Base-by-base conservation (phyloP, 768 basidiomycete genomes). In the Phaffia australis region DNA sequence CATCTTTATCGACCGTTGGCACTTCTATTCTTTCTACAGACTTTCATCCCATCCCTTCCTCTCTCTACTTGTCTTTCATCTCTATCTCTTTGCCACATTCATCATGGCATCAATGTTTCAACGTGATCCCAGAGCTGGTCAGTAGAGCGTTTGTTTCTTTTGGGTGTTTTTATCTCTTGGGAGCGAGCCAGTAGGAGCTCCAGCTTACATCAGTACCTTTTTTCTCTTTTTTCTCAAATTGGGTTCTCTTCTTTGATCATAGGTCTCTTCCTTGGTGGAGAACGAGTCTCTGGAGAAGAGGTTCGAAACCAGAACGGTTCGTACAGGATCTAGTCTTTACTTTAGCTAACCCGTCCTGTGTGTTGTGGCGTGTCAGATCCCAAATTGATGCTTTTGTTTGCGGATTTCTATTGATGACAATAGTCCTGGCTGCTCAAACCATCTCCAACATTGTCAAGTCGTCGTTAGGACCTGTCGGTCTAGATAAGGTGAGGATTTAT, bases 361-460 rank as follows among this genome's bases (percentile, higher is more conserved):
- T 65, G 67, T 66, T 68, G 21, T 63, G 64, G 56, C 70, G 25
- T 2, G 21, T 25, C 46, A 47, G 21, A 9, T 21, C 18, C 18
- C 65, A 57, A 16, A 35, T 21, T 42, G n/a, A 65, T 3, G 8
- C 11, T 19, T 57, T 21, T 56, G 1, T 19, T 35, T 19, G 27
- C 21, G 29, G 16, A 30, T 54, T 3, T 47, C 16, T 56, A 0
- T 54, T 23, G 52, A 29, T 64, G 30, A 54, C 70, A 71, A 68
- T 77, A 95, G 94, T 98, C 72, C 83, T 90, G 73, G 95, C 94
- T 55, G 94, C 93, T 56, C 86, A 89, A 74, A 86, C 94, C 7
- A 95, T 99, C 74, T 91, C 95, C 67, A 99, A 99, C 78, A 87
- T 98, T 72, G 85, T 99, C 50, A 95, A 93, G 82, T 94, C 88